These are phyloP conservation scores for Setaria viridis DNA, from an alignment of 202 grass and related monocot genomes.

Conservation along the genomic window DNA sequence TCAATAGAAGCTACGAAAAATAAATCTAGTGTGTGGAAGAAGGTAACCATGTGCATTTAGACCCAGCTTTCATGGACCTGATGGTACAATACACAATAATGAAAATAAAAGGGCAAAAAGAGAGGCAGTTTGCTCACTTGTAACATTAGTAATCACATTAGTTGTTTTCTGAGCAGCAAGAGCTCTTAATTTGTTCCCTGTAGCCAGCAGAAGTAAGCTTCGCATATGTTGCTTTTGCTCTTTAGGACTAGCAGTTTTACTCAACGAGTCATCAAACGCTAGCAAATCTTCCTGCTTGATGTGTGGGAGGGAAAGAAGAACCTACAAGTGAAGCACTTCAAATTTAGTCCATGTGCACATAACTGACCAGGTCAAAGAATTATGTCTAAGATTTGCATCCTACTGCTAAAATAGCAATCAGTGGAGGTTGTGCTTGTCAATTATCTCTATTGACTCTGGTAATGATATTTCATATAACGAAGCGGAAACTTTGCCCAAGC, in stretches of 20 bases:
- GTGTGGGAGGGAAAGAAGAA: constrained; percentile 78
- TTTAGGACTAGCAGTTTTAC: constrained; percentile 90
- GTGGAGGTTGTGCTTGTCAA: neutral
- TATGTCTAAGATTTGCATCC: neutral
- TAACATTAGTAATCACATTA: constrained; percentile 95
- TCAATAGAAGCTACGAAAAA: neutral
- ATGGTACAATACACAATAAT: constrained; percentile 6
- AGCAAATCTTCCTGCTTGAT: constrained; percentile 83
- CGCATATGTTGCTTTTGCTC: constrained; percentile 91
- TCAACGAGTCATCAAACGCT: constrained; percentile 86
- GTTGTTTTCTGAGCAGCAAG: constrained; percentile 82
- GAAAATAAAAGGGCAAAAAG: neutral
- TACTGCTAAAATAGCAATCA: constrained; percentile 21
- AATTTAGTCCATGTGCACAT: constrained; percentile 27
- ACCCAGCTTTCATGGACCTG: neutral
- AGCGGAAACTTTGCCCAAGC: neutral
- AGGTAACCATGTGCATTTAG: neutral
- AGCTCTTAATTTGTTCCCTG: constrained; percentile 93
- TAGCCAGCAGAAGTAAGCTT: constrained; percentile 88
- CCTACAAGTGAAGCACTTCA: constrained; percentile 52
- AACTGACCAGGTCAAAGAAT: constrained; percentile 28
- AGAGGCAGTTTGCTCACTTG: constrained; percentile 55
- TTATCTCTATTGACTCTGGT: neutral
- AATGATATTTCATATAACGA: neutral
- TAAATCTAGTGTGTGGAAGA: constrained; percentile 9